These are phyloP conservation scores for Leccinum griseonigrum DNA, from an alignment of 1,284 basidiomycete genomes.

Conservation along the genomic window DNA sequence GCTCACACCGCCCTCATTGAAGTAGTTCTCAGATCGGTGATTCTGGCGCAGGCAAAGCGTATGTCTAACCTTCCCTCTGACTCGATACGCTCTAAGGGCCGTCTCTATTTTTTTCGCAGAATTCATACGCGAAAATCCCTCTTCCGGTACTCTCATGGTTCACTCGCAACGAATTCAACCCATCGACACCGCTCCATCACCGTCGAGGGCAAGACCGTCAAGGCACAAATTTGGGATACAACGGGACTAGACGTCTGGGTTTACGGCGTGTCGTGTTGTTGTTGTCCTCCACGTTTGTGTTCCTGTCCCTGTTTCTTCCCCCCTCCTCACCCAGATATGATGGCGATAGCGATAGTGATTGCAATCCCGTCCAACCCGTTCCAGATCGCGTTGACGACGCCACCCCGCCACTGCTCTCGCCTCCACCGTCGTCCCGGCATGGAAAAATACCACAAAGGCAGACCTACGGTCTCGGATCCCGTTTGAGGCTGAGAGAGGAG, in stretches of 20 bases:
- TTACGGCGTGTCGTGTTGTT: slow-evolving; percentile 37
- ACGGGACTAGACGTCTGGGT: slow-evolving; percentile 53
- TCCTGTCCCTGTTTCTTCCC: background rate
- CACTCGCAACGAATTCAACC: slow-evolving; percentile 99
- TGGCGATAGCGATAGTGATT: slow-evolving; percentile 32
- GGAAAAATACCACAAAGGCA: slow-evolving; percentile 61
- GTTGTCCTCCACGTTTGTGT: background rate
- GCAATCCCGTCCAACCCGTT: slow-evolving; percentile 21
- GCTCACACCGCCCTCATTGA: slow-evolving; percentile 30
- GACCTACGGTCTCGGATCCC: slow-evolving; percentile 72
- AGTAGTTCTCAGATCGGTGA: slow-evolving; percentile 96
- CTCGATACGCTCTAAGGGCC: background rate
- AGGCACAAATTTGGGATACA: slow-evolving; percentile 99
- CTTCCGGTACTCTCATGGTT: slow-evolving; percentile 83
- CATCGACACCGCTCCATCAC: slow-evolving; percentile 93
- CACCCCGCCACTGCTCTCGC: slow-evolving; percentile 36
- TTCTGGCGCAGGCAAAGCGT: slow-evolving; percentile 98
- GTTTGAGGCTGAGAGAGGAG: slow-evolving; percentile 54
- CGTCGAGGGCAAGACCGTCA: slow-evolving; percentile 95
- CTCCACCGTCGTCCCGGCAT: slow-evolving; percentile 46
- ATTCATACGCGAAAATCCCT: slow-evolving; percentile 21
- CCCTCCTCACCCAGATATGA: background rate
- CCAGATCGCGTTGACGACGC: background rate
- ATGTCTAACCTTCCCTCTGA: slow-evolving; percentile 29
- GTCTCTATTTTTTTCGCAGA: slow-evolving; percentile 9